These are phyloP conservation scores for Gardenia jasminoides DNA, from an alignment of 257 asterid genomes.

Conservation along the genomic window DNA sequence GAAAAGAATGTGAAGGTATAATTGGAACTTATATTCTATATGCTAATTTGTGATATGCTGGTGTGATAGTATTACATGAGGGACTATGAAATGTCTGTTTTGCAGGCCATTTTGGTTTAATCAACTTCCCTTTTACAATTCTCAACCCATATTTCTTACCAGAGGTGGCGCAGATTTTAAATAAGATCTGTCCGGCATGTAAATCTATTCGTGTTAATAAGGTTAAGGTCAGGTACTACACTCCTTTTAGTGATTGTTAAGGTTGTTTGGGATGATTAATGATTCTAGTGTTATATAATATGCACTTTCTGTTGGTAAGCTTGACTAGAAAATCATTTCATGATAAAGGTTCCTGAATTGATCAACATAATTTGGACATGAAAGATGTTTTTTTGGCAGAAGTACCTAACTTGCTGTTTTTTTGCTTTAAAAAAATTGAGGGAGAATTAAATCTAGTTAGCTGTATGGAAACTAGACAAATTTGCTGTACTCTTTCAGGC, in stretches of 20 bases:
- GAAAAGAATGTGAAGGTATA: conserved; percentile 83
- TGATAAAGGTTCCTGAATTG: background rate
- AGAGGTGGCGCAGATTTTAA: conserved; percentile 71
- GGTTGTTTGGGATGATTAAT: conserved; percentile 10
- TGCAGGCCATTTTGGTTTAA: conserved; percentile 94
- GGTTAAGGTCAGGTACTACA: conserved; percentile 66
- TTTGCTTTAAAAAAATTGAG: background rate
- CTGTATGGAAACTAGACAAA: background rate
- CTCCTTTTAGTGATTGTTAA: conserved; percentile 29
- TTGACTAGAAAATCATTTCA: background rate
- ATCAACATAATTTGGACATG: background rate
- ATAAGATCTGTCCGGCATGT: conserved; percentile 88
- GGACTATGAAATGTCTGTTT: conserved; percentile 20
- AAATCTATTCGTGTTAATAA: conserved; percentile 48
- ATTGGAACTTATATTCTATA: conserved; percentile 15
- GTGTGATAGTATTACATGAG: conserved; percentile 6
- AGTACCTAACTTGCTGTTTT: background rate
- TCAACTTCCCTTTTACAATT: conserved; percentile 66
- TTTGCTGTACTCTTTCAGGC: background rate
- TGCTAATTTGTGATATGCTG: conserved; percentile 23
- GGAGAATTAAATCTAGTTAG: background rate
- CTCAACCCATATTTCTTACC: conserved; percentile 74
- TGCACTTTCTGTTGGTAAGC: background rate
- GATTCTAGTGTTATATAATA: conserved; percentile 1
- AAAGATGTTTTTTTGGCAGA: background rate